phyloP scores from a whole-genome alignment of 768 basidiomycete species.

The Amanita fuliginea region DNA sequence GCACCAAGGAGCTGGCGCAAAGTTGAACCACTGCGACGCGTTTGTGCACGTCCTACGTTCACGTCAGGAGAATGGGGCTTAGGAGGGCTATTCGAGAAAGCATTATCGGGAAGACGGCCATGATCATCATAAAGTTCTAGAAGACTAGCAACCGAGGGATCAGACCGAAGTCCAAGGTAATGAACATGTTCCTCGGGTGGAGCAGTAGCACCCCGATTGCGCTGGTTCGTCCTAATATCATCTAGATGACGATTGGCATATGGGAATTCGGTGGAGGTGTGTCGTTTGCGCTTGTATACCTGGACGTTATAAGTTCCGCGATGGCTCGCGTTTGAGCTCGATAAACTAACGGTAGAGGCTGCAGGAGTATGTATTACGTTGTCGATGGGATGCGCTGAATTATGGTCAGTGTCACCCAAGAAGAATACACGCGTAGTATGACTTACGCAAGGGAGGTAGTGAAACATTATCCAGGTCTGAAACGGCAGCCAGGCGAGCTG shows the following conservation, averaged over 20 bases:
- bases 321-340: slow-evolving; percentile 37
- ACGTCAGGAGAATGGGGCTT: slow-evolving; percentile 26
- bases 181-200: slow-evolving; percentile 37
- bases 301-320: slow-evolving; percentile 64
- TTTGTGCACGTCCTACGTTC: slow-evolving; percentile 38
- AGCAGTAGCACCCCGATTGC: slow-evolving; percentile 17
- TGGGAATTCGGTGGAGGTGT: slow-evolving; percentile 55
- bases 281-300: slow-evolving; percentile 51
- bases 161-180: slow-evolving; percentile 50
- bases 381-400: slow-evolving; percentile 58
- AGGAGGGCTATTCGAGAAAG: slow-evolving; percentile 54
- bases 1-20: slow-evolving; percentile 62
- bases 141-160: slow-evolving; percentile 71
- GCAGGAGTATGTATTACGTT: slow-evolving; percentile 36
- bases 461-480: slow-evolving; percentile 44
- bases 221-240: slow-evolving; percentile 16
- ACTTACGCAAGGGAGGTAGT: slow-evolving; percentile 65
- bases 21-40: slow-evolving; percentile 57
- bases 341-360: slow-evolving; percentile 40
- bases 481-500: slow-evolving; percentile 50
- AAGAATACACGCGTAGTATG: neutral
- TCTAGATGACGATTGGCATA: slow-evolving; percentile 38
- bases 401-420: slow-evolving; percentile 8
- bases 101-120: slow-evolving; percentile 46
- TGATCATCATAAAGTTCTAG: slow-evolving; percentile 65